Conservation (phyloP, 2,329 filamentous ascomycete species). For the Penicillium sp. region DNA sequence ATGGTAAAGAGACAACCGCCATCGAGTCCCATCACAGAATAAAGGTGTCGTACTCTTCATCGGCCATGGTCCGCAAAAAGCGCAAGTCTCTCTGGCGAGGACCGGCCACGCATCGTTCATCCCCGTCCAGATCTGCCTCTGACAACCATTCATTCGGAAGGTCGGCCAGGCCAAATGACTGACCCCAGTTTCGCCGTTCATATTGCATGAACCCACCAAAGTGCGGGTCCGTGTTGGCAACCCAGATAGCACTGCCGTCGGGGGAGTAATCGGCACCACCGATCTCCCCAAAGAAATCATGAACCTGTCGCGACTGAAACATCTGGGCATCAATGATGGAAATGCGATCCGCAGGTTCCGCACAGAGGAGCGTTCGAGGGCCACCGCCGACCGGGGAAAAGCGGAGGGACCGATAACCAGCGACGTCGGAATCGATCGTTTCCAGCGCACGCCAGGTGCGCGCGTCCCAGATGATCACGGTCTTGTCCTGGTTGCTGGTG, state of each 20-base stretch:
- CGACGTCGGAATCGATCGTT: slow-evolving; percentile 40
- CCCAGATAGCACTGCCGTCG: slow-evolving; percentile 39
- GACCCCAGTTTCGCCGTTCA: slow-evolving; percentile 36
- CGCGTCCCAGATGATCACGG: slow-evolving; percentile 43
- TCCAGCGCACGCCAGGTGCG: slow-evolving; percentile 38
- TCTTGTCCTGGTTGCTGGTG: slow-evolving; percentile 43
- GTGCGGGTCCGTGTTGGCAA: slow-evolving; percentile 39
- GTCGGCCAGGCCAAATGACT: slow-evolving; percentile 28
- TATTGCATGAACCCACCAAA: slow-evolving; percentile 44
- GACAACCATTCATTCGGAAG: slow-evolving; percentile 35
- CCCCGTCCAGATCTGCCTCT: slow-evolving; percentile 30
- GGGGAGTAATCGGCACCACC: slow-evolving; percentile 40
- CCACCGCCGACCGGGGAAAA: slow-evolving; percentile 43
- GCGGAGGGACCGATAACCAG: slow-evolving; percentile 39
- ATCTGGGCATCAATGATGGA: slow-evolving; percentile 41
- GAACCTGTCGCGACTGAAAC: slow-evolving; percentile 37
- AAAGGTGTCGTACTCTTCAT: slow-evolving; percentile 32
- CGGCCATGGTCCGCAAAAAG: slow-evolving; percentile 28
- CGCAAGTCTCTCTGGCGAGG: slow-evolving; percentile 30
- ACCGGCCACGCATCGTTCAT: slow-evolving; percentile 32
- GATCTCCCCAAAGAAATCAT: slow-evolving; percentile 44
- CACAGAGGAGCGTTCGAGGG: slow-evolving; percentile 38
- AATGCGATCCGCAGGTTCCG: slow-evolving; percentile 42
- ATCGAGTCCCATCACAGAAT: slow-evolving; percentile 16
- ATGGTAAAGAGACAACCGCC: too few species aligned